Conservation (phyloP, 805 yeast genomes). For the Schwanniomyces pseudopolymorphus region DNA sequence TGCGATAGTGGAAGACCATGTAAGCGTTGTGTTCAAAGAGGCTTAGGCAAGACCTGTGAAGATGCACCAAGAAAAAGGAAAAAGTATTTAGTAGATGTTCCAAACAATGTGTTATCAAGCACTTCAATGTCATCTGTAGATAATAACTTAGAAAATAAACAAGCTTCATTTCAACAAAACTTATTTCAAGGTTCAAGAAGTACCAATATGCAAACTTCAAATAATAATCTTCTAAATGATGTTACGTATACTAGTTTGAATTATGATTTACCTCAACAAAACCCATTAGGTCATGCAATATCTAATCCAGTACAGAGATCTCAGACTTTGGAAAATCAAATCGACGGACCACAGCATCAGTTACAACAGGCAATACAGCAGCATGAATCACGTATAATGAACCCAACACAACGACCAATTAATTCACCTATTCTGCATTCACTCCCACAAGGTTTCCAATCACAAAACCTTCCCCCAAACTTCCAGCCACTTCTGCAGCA, state of each 20-base stretch:
- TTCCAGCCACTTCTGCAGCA: not conserved
- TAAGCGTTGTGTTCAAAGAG: slow-evolving; percentile 69
- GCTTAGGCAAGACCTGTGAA: slow-evolving; percentile 66
- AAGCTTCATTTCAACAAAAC: slow-evolving; percentile 9
- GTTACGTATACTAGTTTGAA: not conserved
- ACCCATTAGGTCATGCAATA: not conserved
- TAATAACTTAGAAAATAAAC: not conserved
- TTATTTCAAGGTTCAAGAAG: slow-evolving; percentile 14
- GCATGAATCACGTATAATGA: not conserved
- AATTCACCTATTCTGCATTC: not conserved
- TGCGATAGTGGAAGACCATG: slow-evolving; percentile 89
- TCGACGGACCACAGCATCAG: slow-evolving; percentile 1
- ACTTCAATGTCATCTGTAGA: slow-evolving; percentile 2
- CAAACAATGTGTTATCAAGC: slow-evolving; percentile 21
- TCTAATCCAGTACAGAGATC: not conserved
- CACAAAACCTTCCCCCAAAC: not conserved
- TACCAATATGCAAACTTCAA: not conserved
- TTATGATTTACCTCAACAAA: not conserved
- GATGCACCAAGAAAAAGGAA: slow-evolving; percentile 89
- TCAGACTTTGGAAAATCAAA: slow-evolving; percentile 1
- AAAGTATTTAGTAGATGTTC: slow-evolving; percentile 72
- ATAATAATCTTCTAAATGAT: slow-evolving; percentile 5
- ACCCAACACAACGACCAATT: not conserved
- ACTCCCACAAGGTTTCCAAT: not conserved
- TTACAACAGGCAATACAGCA: not conserved